Base-by-base conservation (phyloP, 2,329 filamentous ascomycete species). In the Cladorrhinum sp. region DNA sequence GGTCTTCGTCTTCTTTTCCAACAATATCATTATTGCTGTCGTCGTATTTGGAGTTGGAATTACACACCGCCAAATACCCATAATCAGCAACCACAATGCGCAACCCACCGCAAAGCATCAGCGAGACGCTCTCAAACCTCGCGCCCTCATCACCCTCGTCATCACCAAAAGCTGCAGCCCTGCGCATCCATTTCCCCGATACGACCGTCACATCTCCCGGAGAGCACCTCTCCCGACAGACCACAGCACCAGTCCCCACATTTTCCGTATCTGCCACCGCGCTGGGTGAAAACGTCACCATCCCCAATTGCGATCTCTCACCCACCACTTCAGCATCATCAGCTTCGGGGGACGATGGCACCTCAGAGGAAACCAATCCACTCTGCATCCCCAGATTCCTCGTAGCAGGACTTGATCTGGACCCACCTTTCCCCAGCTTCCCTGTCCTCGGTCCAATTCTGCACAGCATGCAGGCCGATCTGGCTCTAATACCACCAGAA, bases 401-500 rank as follows among this genome's bases (percentile, higher is more conserved):
- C 23, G 65, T 77, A 59, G 66, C 80, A 23, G 69, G 68, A 51
- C 65, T 82, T 25, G 79, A 82, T 63, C 71, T 79, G 16, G 80
- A 82, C 69, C 75, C 79, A 1, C 80, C 80, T 0, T 77, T 77
- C 63, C 73, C 72, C 0, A 76, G 74, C 12, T 73, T 77, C 55
- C 65, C 66, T 24, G 62, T 77, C 25, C 68, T 81, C 1, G 74
- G 77, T 4, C 80, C 80, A 1, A 72, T 80, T 29, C 66, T 81
- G 56, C 80, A 82, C 70, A 80, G 78, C 73, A 68, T 80, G 52
- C 78, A 81, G 62, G 74, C 75, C 0, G 75, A 75, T 38, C 65
- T 79, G 56, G 64, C 66, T 3, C 29, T 66, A 1, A 58, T 41
- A 6, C 52, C 66, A 7, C 25, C 65, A 38, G 48, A 62, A 27